These are phyloP conservation scores for Phytophthora rubi DNA, from an alignment of 352 stramenopile species.

Conservation along the genomic window DNA sequence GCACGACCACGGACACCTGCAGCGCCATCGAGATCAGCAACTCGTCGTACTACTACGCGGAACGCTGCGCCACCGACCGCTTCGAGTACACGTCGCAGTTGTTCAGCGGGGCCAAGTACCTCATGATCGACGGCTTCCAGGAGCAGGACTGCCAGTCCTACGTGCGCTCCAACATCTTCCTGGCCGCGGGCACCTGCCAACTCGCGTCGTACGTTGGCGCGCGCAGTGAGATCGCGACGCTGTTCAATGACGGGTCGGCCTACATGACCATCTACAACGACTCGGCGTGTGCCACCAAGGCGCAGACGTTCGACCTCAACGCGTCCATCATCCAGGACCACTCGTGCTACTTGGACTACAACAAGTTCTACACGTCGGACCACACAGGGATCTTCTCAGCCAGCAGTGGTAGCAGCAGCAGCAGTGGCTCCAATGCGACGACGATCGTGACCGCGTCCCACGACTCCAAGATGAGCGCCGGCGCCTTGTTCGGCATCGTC, in stretches of 20 bases:
- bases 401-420: slow-evolving; percentile 2
- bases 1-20: slow-evolving; percentile 31
- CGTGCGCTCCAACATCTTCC: slow-evolving; percentile 37
- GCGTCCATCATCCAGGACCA: slow-evolving; percentile 30
- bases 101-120: slow-evolving; percentile 44
- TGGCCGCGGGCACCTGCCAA: slow-evolving; percentile 44
- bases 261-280: slow-evolving; percentile 55
- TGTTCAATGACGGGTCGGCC: slow-evolving; percentile 44
- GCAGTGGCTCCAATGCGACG: slow-evolving; percentile 18
- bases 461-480: slow-evolving; percentile 27
- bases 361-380: slow-evolving; percentile 47
- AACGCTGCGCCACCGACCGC: slow-evolving; percentile 37
- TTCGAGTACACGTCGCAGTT: slow-evolving; percentile 40
- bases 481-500: slow-evolving; percentile 40
- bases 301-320: slow-evolving; percentile 40
- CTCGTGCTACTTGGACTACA: slow-evolving; percentile 36
- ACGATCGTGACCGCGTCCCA: slow-evolving; percentile 8
- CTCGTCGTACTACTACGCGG: slow-evolving; percentile 46
- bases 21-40: slow-evolving; percentile 40
- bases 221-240: slow-evolving; percentile 41
- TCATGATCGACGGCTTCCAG: slow-evolving; percentile 46
- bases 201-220: slow-evolving; percentile 40
- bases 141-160: slow-evolving; percentile 35
- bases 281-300: slow-evolving; percentile 36
- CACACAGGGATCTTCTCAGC: slow-evolving; percentile 19